A percentile compares a stretch with the other conserved stretches of the same genome.
Evolutionary conservation across 2,329 filamentous ascomycete species (phyloP).

Genomic region (Colletotrichum tropicicola): DNA sequence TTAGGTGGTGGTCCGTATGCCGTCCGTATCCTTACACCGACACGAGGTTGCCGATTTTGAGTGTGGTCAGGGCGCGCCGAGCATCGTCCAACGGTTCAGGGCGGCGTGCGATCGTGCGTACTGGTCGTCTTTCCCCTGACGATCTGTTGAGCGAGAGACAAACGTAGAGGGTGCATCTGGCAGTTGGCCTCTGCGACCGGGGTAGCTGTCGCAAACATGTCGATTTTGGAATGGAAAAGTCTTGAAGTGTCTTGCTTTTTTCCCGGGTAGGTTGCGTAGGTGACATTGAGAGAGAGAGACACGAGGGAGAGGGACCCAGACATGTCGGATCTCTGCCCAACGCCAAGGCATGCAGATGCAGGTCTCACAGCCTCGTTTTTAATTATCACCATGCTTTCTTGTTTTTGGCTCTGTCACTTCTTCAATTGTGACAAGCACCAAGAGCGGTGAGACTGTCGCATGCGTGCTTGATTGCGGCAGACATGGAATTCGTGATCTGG

Average conservation of each 20-base stretch:
- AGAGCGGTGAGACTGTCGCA: slow-evolving; percentile 10
- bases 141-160: slow-evolving; percentile 21
- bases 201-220: slow-evolving; percentile 4
- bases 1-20: not conserved
- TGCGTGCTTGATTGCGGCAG: not conserved
- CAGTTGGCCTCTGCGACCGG: slow-evolving; percentile 17
- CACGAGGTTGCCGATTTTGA: slow-evolving; percentile 4
- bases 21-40: too few species aligned
- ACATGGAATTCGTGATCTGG: not conserved
- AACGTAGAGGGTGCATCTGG: slow-evolving; percentile 8
- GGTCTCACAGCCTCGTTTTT: not conserved
- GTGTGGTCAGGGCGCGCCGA: slow-evolving; percentile 20
- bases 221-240: slow-evolving; percentile 1
- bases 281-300: not conserved
- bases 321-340: not conserved
- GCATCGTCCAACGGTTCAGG: not conserved
- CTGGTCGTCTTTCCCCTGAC: slow-evolving; percentile 6
- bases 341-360: not conserved
- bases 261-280: not conserved
- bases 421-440: not conserved
- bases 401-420: not conserved
- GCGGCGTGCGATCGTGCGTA: not conserved
- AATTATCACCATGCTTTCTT: not conserved
- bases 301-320: not conserved
- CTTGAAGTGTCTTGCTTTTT: not conserved